These are phyloP conservation scores for Ilyonectria sp. DNA, from an alignment of 2,329 filamentous ascomycete genomes.

Conservation along the genomic window DNA sequence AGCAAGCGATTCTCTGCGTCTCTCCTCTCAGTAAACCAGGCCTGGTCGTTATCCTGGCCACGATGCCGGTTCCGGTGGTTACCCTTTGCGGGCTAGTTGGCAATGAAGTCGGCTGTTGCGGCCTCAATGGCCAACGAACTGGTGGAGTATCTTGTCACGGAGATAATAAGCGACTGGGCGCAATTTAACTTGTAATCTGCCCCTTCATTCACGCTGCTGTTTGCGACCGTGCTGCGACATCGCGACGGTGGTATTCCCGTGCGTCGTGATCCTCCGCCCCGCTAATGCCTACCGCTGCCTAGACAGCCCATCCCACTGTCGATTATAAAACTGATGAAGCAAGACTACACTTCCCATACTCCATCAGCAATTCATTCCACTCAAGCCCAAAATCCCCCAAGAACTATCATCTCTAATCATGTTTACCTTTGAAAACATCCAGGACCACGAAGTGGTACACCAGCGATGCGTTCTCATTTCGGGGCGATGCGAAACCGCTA, in stretches of 20 bases:
- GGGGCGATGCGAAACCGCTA: slow-evolving; percentile 21
- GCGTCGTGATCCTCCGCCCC: neutral
- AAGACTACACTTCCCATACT: neutral
- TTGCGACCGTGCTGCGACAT: neutral
- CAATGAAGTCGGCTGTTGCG: neutral
- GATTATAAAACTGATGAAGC: neutral
- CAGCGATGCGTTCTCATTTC: slow-evolving; percentile 37
- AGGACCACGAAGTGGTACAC: slow-evolving; percentile 35
- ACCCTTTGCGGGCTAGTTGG: neutral
- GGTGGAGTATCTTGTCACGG: neutral
- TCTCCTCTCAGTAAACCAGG: neutral
- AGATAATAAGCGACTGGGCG: neutral
- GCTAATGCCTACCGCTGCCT: neutral
- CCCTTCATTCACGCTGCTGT: neutral
- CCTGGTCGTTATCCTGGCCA: neutral
- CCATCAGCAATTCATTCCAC: neutral
- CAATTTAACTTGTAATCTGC: neutral
- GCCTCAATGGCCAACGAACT: neutral
- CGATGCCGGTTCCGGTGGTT: neutral
- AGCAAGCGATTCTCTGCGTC: neutral
- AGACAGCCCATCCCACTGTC: neutral
- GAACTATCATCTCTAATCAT: neutral
- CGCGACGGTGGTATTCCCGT: neutral
- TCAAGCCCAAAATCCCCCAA: neutral
- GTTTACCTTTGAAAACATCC: slow-evolving; percentile 37